Conservation (phyloP, 2,329 filamentous ascomycete genomes). For the Aspergillus viridinutans region DNA sequence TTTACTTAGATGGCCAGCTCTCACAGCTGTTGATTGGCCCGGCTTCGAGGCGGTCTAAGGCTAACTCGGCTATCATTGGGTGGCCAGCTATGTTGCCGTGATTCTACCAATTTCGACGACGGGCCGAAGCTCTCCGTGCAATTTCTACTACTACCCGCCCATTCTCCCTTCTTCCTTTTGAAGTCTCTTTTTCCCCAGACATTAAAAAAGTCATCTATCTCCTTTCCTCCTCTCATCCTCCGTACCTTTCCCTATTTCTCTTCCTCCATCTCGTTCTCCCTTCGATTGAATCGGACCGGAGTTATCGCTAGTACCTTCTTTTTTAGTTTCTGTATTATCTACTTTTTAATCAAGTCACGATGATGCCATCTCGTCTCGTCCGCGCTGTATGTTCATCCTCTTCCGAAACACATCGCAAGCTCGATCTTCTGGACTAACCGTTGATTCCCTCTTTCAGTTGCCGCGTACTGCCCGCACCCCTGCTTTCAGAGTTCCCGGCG, state of each 20-base stretch:
- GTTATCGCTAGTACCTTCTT: slow-evolving; percentile 22
- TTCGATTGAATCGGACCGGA: slow-evolving; percentile 34
- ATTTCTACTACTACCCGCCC: slow-evolving; percentile 26
- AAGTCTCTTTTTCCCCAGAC: slow-evolving; percentile 16
- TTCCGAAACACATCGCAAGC: slow-evolving; percentile 13
- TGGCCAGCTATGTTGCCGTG: slow-evolving; percentile 13
- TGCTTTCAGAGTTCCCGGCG: slow-evolving; percentile 65
- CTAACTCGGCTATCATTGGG: slow-evolving; percentile 16
- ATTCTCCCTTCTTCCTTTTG: slow-evolving; percentile 28
- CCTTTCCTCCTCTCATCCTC: slow-evolving; percentile 19
- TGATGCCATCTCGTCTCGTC: slow-evolving; percentile 68
- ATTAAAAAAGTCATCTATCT: slow-evolving; percentile 18
- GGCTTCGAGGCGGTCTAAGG: slow-evolving; percentile 16
- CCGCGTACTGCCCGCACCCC: slow-evolving; percentile 72
- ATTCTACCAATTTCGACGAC: slow-evolving; percentile 37
- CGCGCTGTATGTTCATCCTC: slow-evolving; percentile 62
- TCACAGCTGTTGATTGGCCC: slow-evolving; percentile 2
- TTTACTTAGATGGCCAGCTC: neutral
- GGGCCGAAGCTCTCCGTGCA: slow-evolving; percentile 33
- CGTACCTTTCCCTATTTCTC: slow-evolving; percentile 15
- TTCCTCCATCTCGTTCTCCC: slow-evolving; percentile 16
- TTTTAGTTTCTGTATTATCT: slow-evolving; percentile 35
- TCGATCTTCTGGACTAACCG: slow-evolving; percentile 18
- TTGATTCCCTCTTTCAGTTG: slow-evolving; percentile 51
- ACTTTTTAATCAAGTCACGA: slow-evolving; percentile 45